These are phyloP conservation scores for Artomyces pyxidatus DNA, from an alignment of 768 basidiomycete species.

Conservation along the genomic window DNA sequence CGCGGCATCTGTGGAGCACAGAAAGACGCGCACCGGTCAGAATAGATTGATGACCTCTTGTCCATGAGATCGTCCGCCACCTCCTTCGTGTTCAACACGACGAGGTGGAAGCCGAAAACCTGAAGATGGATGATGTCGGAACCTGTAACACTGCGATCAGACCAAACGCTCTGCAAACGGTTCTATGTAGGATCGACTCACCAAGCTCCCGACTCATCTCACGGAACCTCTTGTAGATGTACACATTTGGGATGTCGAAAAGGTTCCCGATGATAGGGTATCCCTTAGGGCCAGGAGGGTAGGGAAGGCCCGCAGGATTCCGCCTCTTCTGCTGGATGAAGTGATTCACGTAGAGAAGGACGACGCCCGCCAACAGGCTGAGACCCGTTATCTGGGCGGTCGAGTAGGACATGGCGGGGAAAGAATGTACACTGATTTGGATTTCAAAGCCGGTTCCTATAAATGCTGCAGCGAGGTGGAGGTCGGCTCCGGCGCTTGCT, in stretches of 20 bases:
- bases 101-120: conserved; percentile 19
- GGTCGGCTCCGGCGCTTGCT: no score
- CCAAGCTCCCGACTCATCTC: conserved; percentile 13
- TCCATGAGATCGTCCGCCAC: conserved; percentile 30
- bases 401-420: conserved; percentile 4
- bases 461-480: no score
- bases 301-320: conserved; percentile 13
- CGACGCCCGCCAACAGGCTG: background rate
- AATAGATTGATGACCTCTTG: conserved; percentile 31
- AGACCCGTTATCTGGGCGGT: background rate
- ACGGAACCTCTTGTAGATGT: conserved; percentile 15
- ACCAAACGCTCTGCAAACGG: background rate
- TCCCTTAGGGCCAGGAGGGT: conserved; percentile 18
- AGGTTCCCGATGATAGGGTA: conserved; percentile 19
- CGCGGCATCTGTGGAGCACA: background rate
- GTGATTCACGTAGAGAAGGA: conserved; percentile 3
- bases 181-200: background rate
- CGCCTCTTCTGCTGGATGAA: conserved; percentile 9
- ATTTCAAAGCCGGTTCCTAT: no score
- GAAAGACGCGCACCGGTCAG: conserved; percentile 18
- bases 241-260: conserved; percentile 15
- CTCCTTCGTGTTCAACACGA: conserved; percentile 28
- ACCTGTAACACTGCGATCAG: conserved; percentile 7
- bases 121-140: conserved; percentile 24
- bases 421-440: no score